Evolutionary conservation across 208 protist genomes (phyloP), one percentile per base, ranked within the genome.

Genomic region (Perkinsela sp.): DNA sequence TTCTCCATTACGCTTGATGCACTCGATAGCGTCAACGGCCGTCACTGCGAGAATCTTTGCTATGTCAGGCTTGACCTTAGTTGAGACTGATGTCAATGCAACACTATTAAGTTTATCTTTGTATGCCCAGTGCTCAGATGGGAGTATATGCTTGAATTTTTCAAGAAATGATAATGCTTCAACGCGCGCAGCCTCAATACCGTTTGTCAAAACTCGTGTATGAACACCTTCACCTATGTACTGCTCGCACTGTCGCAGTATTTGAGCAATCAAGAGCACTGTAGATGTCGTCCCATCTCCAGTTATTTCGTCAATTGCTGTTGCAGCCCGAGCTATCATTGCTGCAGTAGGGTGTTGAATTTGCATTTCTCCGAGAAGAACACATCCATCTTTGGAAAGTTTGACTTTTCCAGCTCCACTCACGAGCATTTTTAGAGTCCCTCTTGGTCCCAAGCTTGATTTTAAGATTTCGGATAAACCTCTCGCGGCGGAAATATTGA

Each of bases 321-420:
- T 99, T 15, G 97, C 95, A 30, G 96, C 94, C 31, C 96, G 88
- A 1, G 96, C 96, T 76, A 99, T 99, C 2, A 99, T 79, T 1
- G 85, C 80, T 15, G 97, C 97, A 28, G 97, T 99, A 29, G 98
- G 97, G 77, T 99, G 95, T 76, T 99, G 93, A 76, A 99, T 99
- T 80, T 99, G 97, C 95, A 99, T 98, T 77, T 99, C 95, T 40
- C 96, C 86, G 6, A 99, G 82, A 30, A 99, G 87, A 30, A 96
- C 95, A 73, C 93, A 95, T 30, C 98, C 98, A 71, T 99, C 97
- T 80, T 99, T 99, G 1, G 98, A 99, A 28, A 99, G 91, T 80
- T 98, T 98, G 68, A 99, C 97, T 67, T 97, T 88, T 29, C 97
- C 96, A 72, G 92, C 85, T 66, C 97, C 97, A 32, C 85, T 91